phyloP scores from a whole-genome alignment of 2,329 filamentous ascomycete genomes.

The Fusarium burgessii region DNA sequence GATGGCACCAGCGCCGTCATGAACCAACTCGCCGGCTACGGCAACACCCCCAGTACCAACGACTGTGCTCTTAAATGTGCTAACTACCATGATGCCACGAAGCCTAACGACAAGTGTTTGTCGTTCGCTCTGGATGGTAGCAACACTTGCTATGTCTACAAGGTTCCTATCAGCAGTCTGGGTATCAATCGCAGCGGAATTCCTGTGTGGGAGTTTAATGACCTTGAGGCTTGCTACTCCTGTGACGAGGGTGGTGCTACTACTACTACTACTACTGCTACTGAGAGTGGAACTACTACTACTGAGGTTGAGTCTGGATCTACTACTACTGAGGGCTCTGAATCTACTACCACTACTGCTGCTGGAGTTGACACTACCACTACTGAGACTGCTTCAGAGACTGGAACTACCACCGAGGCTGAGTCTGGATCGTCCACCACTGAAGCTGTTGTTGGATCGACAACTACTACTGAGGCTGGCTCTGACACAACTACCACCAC shows the following conservation, averaged over 20 bases:
- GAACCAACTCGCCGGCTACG: not conserved
- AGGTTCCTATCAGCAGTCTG: not conserved
- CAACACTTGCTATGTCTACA: not conserved
- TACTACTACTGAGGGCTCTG: not conserved
- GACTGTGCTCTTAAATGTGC: not conserved
- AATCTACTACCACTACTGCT: not conserved
- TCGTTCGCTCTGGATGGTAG: not conserved
- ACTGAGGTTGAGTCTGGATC: not conserved
- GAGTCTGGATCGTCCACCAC: not conserved
- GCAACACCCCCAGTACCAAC: not conserved
- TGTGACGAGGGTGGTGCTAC: slow-evolving; percentile 4
- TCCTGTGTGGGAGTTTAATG: not conserved
- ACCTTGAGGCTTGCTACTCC: slow-evolving; percentile 4
- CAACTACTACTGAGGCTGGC: not conserved
- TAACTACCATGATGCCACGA: not conserved
- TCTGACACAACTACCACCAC: not conserved
- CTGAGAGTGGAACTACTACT: not conserved
- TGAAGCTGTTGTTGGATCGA: not conserved
- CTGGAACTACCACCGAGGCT: not conserved
- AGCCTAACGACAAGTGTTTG: not conserved
- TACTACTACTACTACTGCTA: slow-evolving; percentile 7
- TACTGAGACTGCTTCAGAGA: not conserved
- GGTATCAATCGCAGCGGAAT: accelerated
- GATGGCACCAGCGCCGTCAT: too few species aligned
- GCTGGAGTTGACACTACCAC: not conserved